A percentile compares a stretch with the other conserved stretches of the same genome.
Conservation (phyloP, 225 moss, liverwort and hornwort species). For the Marchantia polymorpha region DNA sequence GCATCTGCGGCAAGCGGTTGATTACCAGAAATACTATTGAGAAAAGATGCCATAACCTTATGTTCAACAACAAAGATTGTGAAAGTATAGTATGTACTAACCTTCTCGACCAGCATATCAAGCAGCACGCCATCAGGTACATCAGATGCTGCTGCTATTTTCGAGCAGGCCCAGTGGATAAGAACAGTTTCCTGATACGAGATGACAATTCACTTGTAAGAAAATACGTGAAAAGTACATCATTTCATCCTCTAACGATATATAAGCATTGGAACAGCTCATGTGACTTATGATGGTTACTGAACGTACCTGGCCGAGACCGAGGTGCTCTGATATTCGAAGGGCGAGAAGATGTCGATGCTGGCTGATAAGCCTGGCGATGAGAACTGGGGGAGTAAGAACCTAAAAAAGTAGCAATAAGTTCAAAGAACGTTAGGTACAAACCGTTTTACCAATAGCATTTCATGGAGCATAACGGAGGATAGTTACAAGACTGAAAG, state of each 20-base stretch:
- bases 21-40: no score
- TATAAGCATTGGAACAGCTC: background rate
- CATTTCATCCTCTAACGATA: background rate
- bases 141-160: constrained; percentile 77
- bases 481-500: no score
- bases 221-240: background rate
- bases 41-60: no score
- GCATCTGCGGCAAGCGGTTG: background rate
- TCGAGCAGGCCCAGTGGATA: constrained; percentile 96
- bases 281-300: background rate
- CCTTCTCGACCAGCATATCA: constrained; percentile 83
- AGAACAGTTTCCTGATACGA: constrained; percentile 79
- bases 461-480: no score
- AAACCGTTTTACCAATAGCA: no score
- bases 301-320: constrained; percentile 70
- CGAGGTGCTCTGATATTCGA: constrained; percentile 87
- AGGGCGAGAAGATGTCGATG: constrained; percentile 86
- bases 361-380: constrained; percentile 87
- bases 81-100: constrained; percentile 11
- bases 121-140: constrained; percentile 72
- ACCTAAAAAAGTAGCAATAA: constrained; percentile 46
- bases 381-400: constrained; percentile 76
- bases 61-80: background rate
- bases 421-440: background rate
- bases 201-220: background rate